phyloP scores from a whole-genome alignment of 2,329 filamentous ascomycete species.

The Fusarium musae region DNA sequence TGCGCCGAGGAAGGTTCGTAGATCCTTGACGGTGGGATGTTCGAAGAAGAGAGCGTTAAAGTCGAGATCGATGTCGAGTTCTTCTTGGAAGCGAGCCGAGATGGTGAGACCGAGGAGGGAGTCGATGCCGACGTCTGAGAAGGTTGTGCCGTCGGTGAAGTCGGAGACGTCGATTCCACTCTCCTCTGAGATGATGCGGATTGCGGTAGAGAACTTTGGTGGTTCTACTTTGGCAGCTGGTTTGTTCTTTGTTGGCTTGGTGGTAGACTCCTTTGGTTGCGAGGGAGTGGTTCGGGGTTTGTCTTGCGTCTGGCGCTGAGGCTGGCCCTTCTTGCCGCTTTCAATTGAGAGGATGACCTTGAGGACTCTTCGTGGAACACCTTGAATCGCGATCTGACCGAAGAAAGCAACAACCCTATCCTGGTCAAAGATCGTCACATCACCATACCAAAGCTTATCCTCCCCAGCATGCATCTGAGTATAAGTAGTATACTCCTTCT shows the following conservation, averaged over 20 bases:
- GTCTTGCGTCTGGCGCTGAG: constrained; percentile 10
- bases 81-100: constrained; percentile 66
- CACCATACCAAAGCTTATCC: constrained; percentile 50
- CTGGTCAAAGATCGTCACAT: constrained; percentile 65
- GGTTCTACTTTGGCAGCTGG: background rate
- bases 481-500: constrained; percentile 36
- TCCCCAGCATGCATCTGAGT: constrained; percentile 31
- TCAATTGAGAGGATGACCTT: constrained; percentile 34
- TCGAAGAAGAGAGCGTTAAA: constrained; percentile 64
- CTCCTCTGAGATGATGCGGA: constrained; percentile 34
- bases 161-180: constrained; percentile 49
- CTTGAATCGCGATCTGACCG: constrained; percentile 48
- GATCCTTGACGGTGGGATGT: constrained; percentile 63
- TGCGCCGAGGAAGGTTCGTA: constrained; percentile 53
- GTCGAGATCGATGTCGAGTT: constrained; percentile 65
- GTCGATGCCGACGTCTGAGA: constrained; percentile 68
- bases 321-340: constrained; percentile 26
- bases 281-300: background rate
- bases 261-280: fast-evolving
- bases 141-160: constrained; percentile 65
- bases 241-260: background rate
- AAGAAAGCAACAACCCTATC: constrained; percentile 57
- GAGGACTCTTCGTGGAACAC: constrained; percentile 34
- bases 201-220: constrained; percentile 4
- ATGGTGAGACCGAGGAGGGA: constrained; percentile 71